Base-by-base conservation (phyloP, 495 filamentous ascomycete genomes). In the Tirmania nivea region DNA sequence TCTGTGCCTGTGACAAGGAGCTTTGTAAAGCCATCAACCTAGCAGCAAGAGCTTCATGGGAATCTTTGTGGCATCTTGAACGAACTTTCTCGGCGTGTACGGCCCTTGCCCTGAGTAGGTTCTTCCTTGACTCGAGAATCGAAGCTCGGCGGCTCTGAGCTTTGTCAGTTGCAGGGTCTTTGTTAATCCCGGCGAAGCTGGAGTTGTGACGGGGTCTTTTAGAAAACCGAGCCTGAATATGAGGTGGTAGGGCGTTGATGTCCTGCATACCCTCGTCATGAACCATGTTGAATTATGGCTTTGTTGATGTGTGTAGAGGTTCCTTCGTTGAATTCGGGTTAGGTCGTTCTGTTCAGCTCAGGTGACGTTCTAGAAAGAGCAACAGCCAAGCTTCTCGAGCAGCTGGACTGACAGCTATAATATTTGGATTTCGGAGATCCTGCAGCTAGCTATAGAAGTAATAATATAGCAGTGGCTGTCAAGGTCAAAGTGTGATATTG, bases 81-180 rank as follows among this genome's bases (percentile, higher is more conserved):
- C 90, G 84, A n/a, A 97, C 90, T 69, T 94, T 88, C 66, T 97
- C 90, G 49, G 87, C 90, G 69, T 97, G 86, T 47, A 86, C 84
- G 10, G 89, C 92, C 47, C 89, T 78, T 65, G 94, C 90, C 52
- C 92, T 90, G 25, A 96, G 75, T 49, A 88, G 79, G 8, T 87
- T 90, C 66, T 94, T 95, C 42, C 90, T 84, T 60, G 76, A 84
- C 66, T 97, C 89, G 54, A 96, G 74, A 52, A 97, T 45, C 3
- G 39, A 45, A 14, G 39, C 39, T 45, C 39, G 12, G 93, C 39
- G 39, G 39, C 14, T 45, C 39, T 45, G 39, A 5, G 39, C 39
- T 45, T 45, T 45, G 39, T 45, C 39, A 8, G 39, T 19, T 14
- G 39, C 39, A 14, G 39, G 14, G 17, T 45, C 39, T 45, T 45